Conservation (phyloP, 2,329 filamentous ascomycete species). For the Thelonectria rubi region DNA sequence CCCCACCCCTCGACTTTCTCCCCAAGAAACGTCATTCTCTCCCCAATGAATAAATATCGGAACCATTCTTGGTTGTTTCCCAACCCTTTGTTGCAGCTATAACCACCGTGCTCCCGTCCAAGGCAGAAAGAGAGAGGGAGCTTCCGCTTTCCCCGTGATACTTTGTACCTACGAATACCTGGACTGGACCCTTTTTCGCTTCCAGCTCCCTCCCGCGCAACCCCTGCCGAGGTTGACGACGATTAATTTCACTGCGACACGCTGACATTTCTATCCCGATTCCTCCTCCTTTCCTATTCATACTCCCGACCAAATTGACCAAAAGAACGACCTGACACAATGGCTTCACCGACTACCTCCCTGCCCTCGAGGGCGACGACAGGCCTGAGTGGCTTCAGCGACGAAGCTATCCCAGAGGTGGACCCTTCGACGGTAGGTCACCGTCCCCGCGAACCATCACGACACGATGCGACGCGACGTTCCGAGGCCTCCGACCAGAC, state of each 20-base stretch:
- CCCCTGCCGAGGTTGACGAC: constrained; percentile 21
- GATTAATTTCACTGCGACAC: constrained; percentile 21
- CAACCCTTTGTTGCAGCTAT: too few relatives aligned
- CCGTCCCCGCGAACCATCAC: background rate
- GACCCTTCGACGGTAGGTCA: constrained; percentile 66
- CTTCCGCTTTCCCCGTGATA: constrained; percentile 24
- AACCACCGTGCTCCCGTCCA: background rate
- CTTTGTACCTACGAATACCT: background rate
- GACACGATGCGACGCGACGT: constrained; percentile 8
- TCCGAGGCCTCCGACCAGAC: background rate
- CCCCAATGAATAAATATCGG: background rate
- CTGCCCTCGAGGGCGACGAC: constrained; percentile 60
- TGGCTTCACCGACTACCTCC: constrained; percentile 47
- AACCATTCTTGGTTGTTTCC: background rate
- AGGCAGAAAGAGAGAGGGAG: constrained; percentile 20
- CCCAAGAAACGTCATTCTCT: constrained; percentile 7
- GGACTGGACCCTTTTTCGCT: constrained; percentile 26
- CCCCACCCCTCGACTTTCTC: constrained; percentile 8
- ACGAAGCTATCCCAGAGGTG: constrained; percentile 67
- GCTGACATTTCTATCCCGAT: constrained; percentile 2
- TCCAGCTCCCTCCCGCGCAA: constrained; percentile 14
- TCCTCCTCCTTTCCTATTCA: constrained; percentile 6
- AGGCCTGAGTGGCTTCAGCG: constrained; percentile 56
- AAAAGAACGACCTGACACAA: constrained; percentile 22
- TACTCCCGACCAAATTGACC: background rate